Evolutionary conservation across 306 rosid genomes (phyloP).

Genomic region (Cicer pinnatifidum): DNA sequence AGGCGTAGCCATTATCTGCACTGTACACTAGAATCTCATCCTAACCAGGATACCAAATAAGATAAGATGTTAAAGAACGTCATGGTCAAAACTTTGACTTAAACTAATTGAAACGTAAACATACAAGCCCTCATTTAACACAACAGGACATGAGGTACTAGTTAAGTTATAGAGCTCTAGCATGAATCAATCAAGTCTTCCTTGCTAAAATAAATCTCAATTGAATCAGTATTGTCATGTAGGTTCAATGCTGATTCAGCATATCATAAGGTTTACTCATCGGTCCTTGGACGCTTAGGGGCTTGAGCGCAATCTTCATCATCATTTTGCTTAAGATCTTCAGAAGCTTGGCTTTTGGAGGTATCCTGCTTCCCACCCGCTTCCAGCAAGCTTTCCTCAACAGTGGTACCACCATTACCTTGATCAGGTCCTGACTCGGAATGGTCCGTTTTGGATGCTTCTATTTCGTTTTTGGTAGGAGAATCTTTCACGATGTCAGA

Average conservation of each 20-base stretch:
- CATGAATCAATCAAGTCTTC: slow-evolving; percentile 48
- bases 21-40: slow-evolving; percentile 51
- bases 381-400: slow-evolving; percentile 47
- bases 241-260: slow-evolving; percentile 58
- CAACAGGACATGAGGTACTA: slow-evolving; percentile 32
- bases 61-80: slow-evolving; percentile 29
- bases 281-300: slow-evolving; percentile 69
- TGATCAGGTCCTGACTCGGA: slow-evolving; percentile 46
- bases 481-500: slow-evolving; percentile 55
- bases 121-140: slow-evolving; percentile 35
- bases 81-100: slow-evolving; percentile 49
- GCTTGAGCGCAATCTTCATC: slow-evolving; percentile 53
- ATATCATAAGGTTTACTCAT: slow-evolving; percentile 52
- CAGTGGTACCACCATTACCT: slow-evolving; percentile 43
- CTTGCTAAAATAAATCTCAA: slow-evolving; percentile 46
- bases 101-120: slow-evolving; percentile 37
- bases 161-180: slow-evolving; percentile 46
- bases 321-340: slow-evolving; percentile 49
- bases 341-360: slow-evolving; percentile 45
- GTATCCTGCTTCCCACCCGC: slow-evolving; percentile 52
- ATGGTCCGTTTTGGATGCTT: slow-evolving; percentile 53
- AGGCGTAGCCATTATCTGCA: slow-evolving; percentile 37
- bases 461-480: slow-evolving; percentile 57
- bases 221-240: slow-evolving; percentile 49
- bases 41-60: slow-evolving; percentile 42